Evolutionary conservation across 2,329 filamentous ascomycete genomes (phyloP), one percentile per base, ranked within the genome.

Genomic region (Aspergillus oerlinghausenensis): DNA sequence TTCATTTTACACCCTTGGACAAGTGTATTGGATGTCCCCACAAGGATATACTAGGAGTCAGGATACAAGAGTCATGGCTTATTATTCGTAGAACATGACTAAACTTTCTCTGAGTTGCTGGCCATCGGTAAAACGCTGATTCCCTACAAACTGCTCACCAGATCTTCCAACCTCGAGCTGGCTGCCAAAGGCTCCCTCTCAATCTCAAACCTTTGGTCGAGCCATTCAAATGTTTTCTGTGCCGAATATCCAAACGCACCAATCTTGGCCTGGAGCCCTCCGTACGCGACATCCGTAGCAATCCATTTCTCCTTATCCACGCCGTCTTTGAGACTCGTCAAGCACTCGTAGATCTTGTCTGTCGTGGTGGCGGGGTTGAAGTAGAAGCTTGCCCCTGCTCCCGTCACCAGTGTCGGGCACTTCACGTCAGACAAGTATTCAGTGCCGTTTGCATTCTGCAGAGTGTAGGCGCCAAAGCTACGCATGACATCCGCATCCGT

Each of bases 231-330:
- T 5, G 54, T 56, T 51, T 43, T 56, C 26, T 56, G 50, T n/a
- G 23, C 49, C 29, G 50, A 52, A 17, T 52, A 56, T 21, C 55
- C 57, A 52, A 59, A 58, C 19, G 62, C 62, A 19, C 61, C 63
- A 55, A 70, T 60, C 51, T 70, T 68, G 10, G 65, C 64, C 57
- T 65, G 62, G 43, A 69, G 52, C 10, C 65, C 67, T 49, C 67
- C 67, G 21, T 63, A 52, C 2, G 56, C 61, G 19, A 57, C 47
- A 29, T 57, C 57, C 8, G 56, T 55, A 17, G 61, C 57, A 26
- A 67, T 56, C 65, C 65, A 68, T 25, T 60, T 35, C 45, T 63
- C 51, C 49, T 65, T 66, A 28, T 56, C 51, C 52, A 40, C 65
- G 42, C 55, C 55, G 47, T 40, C 23, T 49, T n/a, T 48, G 5